Percentiles rank a stretch among this genome's conserved stretches.
Evolutionary conservation across 192 early-diverging fungal species (phyloP).

Genomic region (Backusella psychrophila): DNA sequence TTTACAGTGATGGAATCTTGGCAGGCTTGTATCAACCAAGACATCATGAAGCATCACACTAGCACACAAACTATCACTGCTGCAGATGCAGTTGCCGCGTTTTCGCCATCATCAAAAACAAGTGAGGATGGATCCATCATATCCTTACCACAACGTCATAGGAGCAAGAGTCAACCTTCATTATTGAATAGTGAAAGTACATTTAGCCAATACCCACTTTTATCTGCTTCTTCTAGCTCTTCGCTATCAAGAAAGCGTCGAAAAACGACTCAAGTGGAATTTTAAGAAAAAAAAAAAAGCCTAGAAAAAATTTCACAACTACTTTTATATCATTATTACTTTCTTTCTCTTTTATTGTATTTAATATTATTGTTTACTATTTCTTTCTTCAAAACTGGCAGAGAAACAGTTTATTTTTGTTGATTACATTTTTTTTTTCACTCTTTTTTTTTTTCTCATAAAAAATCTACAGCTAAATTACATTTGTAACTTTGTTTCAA

Average conservation of each 20-base stretch:
- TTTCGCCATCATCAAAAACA: background rate
- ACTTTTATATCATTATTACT: background rate
- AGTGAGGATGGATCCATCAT: background rate
- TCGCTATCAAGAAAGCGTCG: background rate
- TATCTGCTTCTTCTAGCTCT: constrained; percentile 3
- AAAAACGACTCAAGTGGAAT: background rate
- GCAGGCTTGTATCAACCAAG: constrained; percentile 27
- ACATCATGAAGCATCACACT: background rate
- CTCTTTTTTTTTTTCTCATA: background rate
- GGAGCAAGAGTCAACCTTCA: background rate
- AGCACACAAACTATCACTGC: background rate
- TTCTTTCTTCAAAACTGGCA: too few species aligned
- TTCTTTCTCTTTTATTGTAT: background rate
- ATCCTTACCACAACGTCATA: background rate
- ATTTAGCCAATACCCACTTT: background rate
- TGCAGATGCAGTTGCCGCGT: background rate
- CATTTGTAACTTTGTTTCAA: background rate
- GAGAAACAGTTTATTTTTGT: too few species aligned
- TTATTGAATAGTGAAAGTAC: background rate
- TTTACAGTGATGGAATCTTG: constrained; percentile 19
- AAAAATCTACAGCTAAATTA: background rate
- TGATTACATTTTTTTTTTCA: background rate
- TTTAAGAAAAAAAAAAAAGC: background rate
- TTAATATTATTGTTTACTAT: background rate
- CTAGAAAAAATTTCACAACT: background rate